Conservation (phyloP, 2,329 filamentous ascomycete genomes). For the Ophiostoma sp. region DNA sequence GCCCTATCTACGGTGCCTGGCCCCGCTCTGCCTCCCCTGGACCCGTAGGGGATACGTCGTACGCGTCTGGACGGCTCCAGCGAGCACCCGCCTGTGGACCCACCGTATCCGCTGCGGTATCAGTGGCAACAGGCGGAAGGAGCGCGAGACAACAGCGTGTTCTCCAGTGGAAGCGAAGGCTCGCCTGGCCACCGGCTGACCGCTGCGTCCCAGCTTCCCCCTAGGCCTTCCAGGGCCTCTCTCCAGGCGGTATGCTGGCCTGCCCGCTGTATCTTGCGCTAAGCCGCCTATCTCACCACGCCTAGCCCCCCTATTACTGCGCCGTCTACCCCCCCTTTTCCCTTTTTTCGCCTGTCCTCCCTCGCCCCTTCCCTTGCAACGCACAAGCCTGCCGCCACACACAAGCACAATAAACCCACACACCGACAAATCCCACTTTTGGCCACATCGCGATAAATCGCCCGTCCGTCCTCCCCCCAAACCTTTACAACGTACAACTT, state of each 20-base stretch:
- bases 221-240: background rate
- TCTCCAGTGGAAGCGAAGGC: constrained; percentile 1
- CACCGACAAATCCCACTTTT: constrained; percentile 29
- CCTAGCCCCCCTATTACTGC: background rate
- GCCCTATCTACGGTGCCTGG: background rate
- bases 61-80: constrained; percentile 2
- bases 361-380: constrained; percentile 21
- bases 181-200: too few relatives aligned
- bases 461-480: constrained; percentile 21
- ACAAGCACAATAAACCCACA: constrained; percentile 19
- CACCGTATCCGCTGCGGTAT: background rate
- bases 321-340: background rate
- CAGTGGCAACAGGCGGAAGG: background rate
- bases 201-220: background rate
- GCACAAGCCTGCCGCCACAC: constrained; percentile 17
- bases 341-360: constrained; percentile 19
- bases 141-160: constrained; percentile 9
- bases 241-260: background rate
- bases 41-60: constrained; percentile 11
- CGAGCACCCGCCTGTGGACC: constrained; percentile 3
- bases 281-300: background rate
- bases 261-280: background rate
- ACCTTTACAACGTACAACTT: constrained; percentile 18
- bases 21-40: constrained; percentile 3
- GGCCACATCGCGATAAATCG: constrained; percentile 29